Evolutionary conservation across 2,329 filamentous ascomycete genomes (phyloP).

Genomic region (Periconia macrospinosa): DNA sequence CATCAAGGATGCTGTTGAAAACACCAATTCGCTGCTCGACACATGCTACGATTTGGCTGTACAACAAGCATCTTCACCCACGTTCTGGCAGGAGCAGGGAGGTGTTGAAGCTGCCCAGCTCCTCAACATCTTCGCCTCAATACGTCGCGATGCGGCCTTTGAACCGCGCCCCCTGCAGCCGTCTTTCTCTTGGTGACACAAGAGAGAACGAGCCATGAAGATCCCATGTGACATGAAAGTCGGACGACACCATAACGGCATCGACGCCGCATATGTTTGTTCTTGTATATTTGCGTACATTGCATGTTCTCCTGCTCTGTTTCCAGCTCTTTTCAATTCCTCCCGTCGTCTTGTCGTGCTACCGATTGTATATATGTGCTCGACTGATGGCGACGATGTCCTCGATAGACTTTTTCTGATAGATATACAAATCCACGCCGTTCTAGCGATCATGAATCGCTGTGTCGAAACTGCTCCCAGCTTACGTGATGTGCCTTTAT

Average conservation of each 20-base stretch:
- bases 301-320: neutral
- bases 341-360: too few species aligned
- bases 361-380: too few species aligned
- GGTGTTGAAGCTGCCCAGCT: constrained; percentile 37
- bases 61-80: constrained; percentile 31
- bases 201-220: neutral
- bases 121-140: constrained; percentile 34
- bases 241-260: neutral
- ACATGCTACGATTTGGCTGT: constrained; percentile 41
- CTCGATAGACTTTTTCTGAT: too few species aligned
- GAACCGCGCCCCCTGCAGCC: constrained; percentile 28
- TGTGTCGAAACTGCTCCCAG: too few species aligned
- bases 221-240: neutral
- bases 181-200: constrained; percentile 36
- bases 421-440: too few species aligned
- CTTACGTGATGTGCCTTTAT: too few species aligned
- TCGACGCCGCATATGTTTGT: neutral
- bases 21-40: constrained; percentile 36
- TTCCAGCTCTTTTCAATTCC: neutral
- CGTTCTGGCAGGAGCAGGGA: constrained; percentile 39
- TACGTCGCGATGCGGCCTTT: constrained; percentile 20
- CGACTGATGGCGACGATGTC: too few species aligned
- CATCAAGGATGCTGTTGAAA: constrained; percentile 30
- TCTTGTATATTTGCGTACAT: neutral
- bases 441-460: too few species aligned